Evolutionary conservation across 1,284 basidiomycete genomes (phyloP).

Genomic region (Sanghuangporus sanghuang): DNA sequence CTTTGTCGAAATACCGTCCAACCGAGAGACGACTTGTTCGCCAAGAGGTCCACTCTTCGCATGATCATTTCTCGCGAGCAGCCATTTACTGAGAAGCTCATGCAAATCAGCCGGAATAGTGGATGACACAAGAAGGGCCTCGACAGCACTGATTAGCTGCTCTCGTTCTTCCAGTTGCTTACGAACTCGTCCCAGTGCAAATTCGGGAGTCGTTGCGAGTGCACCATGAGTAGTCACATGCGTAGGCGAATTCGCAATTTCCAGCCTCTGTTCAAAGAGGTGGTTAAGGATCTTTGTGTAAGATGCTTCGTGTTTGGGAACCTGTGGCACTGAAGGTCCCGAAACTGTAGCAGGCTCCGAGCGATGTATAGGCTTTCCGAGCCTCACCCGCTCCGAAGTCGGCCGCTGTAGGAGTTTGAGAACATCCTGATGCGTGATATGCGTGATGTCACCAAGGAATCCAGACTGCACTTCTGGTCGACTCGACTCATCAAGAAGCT

Average conservation of each 20-base stretch:
- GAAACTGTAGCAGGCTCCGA: background rate
- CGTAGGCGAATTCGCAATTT: slow-evolving; percentile 81
- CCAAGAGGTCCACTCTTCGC: slow-evolving; percentile 58
- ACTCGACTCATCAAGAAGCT: slow-evolving; percentile 47
- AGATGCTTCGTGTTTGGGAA: slow-evolving; percentile 86
- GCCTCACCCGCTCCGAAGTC: slow-evolving; percentile 36
- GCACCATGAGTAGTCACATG: slow-evolving; percentile 58
- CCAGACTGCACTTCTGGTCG: slow-evolving; percentile 57
- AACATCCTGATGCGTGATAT: slow-evolving; percentile 42
- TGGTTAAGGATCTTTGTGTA: slow-evolving; percentile 89
- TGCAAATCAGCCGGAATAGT: slow-evolving; percentile 58
- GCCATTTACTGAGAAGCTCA: slow-evolving; percentile 69
- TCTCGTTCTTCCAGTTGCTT: slow-evolving; percentile 72
- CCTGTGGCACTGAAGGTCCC: slow-evolving; percentile 40
- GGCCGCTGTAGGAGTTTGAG: slow-evolving; percentile 43
- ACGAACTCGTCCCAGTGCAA: slow-evolving; percentile 87
- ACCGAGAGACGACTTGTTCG: slow-evolving; percentile 43
- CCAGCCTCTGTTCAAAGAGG: slow-evolving; percentile 79
- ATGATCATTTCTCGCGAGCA: slow-evolving; percentile 59
- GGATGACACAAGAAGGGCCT: slow-evolving; percentile 43
- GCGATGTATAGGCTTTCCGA: slow-evolving; percentile 31
- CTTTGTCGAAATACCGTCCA: slow-evolving; percentile 41
- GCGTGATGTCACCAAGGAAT: slow-evolving; percentile 46
- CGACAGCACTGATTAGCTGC: slow-evolving; percentile 58
- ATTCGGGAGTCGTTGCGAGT: slow-evolving; percentile 85